These are phyloP conservation scores for Fagopyrum tataricum DNA, from an alignment of 148 eudicot species.

Conservation along the genomic window DNA sequence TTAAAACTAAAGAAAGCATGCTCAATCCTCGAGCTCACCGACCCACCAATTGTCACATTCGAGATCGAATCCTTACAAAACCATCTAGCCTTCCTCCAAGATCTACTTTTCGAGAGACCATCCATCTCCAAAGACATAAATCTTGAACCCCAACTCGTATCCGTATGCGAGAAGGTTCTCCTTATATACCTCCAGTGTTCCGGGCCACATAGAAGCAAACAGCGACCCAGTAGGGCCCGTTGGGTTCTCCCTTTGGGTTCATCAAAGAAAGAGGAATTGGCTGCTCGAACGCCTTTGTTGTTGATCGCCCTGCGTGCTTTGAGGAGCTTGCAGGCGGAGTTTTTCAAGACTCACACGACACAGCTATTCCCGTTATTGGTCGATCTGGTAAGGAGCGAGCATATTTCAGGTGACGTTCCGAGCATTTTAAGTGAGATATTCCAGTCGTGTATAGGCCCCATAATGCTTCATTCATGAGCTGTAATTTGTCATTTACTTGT, in stretches of 20 bases:
- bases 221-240: constrained; percentile 27
- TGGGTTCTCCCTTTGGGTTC: constrained; percentile 82
- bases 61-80: constrained; percentile 70
- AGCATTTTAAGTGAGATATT: constrained; percentile 41
- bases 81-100: constrained; percentile 60
- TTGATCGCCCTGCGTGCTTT: constrained; percentile 53
- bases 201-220: constrained; percentile 28
- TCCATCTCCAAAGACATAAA: constrained; percentile 41
- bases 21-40: constrained; percentile 68
- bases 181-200: constrained; percentile 69
- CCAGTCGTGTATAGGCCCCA: constrained; percentile 53
- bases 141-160: constrained; percentile 44
- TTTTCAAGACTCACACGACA: constrained; percentile 45
- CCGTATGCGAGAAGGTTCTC: constrained; percentile 61
- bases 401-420: constrained; percentile 51
- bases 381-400: constrained; percentile 67
- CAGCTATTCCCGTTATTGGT: constrained; percentile 66
- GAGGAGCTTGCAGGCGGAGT: constrained; percentile 37
- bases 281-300: constrained; percentile 68
- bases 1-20: constrained; percentile 64
- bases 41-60: constrained; percentile 77
- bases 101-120: constrained; percentile 35
- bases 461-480: constrained; percentile 19
- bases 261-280: constrained; percentile 75
- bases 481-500: not conserved